Conservation (phyloP, 352 stramenopile genomes). For the Saprolegnia parasitica region DNA sequence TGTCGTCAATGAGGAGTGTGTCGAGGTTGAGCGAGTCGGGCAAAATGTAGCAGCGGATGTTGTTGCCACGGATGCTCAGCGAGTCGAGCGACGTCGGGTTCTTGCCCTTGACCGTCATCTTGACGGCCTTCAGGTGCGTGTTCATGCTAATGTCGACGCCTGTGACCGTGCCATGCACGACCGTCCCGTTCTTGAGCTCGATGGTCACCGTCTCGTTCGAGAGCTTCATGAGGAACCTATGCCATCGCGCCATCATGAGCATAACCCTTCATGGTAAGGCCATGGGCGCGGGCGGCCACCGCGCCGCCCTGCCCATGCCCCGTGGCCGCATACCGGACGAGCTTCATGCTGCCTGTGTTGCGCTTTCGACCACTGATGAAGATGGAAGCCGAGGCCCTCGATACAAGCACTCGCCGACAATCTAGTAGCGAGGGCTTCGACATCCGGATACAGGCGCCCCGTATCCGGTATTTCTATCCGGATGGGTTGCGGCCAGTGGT, state of each 20-base stretch:
- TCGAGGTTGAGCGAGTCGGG: conserved; percentile 97
- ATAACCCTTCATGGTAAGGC: background rate
- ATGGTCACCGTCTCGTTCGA: conserved; percentile 99
- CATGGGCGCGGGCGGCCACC: background rate
- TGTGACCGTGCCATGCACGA: conserved; percentile 97
- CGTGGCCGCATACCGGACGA: conserved; percentile 34
- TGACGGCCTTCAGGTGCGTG: conserved; percentile 98
- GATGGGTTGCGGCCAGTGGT: conserved; percentile 12
- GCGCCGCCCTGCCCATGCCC: background rate
- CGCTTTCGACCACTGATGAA: conserved; percentile 25
- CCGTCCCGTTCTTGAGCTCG: conserved; percentile 99
- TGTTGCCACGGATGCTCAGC: conserved; percentile 97
- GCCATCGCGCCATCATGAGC: background rate
- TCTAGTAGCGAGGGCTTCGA: conserved; percentile 15
- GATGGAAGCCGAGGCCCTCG: conserved; percentile 11
- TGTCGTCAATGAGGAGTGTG: conserved; percentile 98
- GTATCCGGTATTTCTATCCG: conserved; percentile 1
- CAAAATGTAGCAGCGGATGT: conserved; percentile 95
- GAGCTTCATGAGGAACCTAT: conserved; percentile 97
- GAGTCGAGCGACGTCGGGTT: conserved; percentile 97
- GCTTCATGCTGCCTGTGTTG: conserved; percentile 34
- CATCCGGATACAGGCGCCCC: conserved; percentile 17
- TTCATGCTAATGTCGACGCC: conserved; percentile 99
- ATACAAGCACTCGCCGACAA: background rate
- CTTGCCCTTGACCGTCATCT: conserved; percentile 96